Percentiles rank a stretch among this genome's conserved stretches.
phyloP scores from a whole-genome alignment of 805 yeast genomes.

The Starmerella bombicola region DNA sequence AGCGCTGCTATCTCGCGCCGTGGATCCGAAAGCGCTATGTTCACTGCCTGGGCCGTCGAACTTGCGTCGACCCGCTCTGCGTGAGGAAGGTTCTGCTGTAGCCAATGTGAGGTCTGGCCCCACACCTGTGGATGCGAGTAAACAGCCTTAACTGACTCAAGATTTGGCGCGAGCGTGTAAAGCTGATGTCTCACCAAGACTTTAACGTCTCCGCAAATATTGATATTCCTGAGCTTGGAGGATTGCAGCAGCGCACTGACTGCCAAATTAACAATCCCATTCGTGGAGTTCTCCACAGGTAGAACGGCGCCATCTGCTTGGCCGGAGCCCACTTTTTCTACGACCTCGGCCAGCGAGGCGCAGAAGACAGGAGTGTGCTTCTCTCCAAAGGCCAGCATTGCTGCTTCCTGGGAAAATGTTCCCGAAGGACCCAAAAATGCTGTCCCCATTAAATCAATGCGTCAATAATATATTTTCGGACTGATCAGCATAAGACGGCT shows the following conservation, averaged over 20 bases:
- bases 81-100: constrained; percentile 29
- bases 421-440: constrained; percentile 85
- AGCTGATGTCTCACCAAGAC: constrained; percentile 75
- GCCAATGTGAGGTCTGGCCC: constrained; percentile 72
- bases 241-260: constrained; percentile 53
- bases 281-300: constrained; percentile 89
- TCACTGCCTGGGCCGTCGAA: constrained; percentile 82
- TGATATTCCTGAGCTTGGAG: constrained; percentile 29
- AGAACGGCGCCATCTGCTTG: constrained; percentile 61
- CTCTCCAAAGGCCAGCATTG: constrained; percentile 16
- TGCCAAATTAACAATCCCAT: constrained; percentile 82
- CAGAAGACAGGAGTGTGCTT: constrained; percentile 21
- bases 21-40: constrained; percentile 38
- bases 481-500: no score
- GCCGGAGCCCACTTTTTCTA: constrained; percentile 37
- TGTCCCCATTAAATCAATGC: constrained; percentile 17
- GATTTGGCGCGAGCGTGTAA: constrained; percentile 33
- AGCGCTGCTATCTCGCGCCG: constrained; percentile 65
- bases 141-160: constrained; percentile 41
- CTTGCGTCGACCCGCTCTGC: constrained; percentile 49
- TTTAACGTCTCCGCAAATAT: constrained; percentile 62
- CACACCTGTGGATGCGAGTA: constrained; percentile 97
- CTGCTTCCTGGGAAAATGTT: constrained; percentile 80
- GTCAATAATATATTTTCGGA: no score
- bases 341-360: constrained; percentile 41